Evolutionary conservation across 2,329 filamentous ascomycete species (phyloP).

Genomic region (Fusarium chaquense): DNA sequence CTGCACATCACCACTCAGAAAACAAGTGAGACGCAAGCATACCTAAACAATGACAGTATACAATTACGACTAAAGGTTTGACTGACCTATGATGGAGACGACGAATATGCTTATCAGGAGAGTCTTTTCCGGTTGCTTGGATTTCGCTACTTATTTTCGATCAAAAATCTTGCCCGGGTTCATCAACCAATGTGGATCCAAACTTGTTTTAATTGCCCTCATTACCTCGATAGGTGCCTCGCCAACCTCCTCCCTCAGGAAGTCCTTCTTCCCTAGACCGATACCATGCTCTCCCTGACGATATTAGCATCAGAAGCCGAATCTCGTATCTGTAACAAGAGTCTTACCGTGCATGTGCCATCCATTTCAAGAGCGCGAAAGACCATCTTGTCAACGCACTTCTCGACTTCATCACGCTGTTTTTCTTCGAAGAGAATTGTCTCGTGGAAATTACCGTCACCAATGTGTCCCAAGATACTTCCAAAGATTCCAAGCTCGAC

Average conservation of each 20-base stretch:
- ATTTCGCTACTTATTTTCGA: background rate
- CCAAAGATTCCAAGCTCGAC: slow-evolving; percentile 87
- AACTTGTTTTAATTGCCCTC: slow-evolving; percentile 80
- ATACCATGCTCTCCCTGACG: slow-evolving; percentile 80
- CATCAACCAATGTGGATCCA: slow-evolving; percentile 89
- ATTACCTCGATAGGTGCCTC: slow-evolving; percentile 84
- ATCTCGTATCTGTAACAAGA: fast-evolving
- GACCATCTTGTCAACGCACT: slow-evolving; percentile 89
- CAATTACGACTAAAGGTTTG: fast-evolving
- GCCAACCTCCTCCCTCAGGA: slow-evolving; percentile 82
- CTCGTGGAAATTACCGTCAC: slow-evolving; percentile 95
- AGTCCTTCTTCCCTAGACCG: slow-evolving; percentile 87
- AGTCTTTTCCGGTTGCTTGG: too few species aligned
- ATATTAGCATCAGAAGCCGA: fast-evolving
- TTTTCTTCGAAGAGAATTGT: slow-evolving; percentile 89
- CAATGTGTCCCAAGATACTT: slow-evolving; percentile 88
- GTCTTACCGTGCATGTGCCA: slow-evolving; percentile 77
- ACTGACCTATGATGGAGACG: background rate
- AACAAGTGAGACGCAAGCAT: background rate
- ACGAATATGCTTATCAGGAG: background rate
- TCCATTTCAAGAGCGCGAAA: slow-evolving; percentile 93
- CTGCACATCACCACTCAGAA: background rate
- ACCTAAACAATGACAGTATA: background rate
- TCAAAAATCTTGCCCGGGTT: slow-evolving; percentile 86
- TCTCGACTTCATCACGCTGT: slow-evolving; percentile 80